A percentile compares a stretch with the other conserved stretches of the same genome.
phyloP scores from a whole-genome alignment of 148 eudicot species.

The Diospyros kaki region DNA sequence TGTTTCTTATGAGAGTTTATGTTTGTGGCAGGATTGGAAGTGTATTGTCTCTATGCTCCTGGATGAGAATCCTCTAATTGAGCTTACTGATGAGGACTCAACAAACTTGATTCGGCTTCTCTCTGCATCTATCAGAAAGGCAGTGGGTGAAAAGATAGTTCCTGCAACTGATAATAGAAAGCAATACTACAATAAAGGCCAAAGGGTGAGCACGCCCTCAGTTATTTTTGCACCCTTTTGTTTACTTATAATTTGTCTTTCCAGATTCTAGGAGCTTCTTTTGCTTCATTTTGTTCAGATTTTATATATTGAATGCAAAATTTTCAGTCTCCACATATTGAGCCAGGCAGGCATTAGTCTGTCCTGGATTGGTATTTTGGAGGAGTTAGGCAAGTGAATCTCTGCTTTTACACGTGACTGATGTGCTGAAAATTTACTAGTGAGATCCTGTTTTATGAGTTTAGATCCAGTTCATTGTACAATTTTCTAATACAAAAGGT shows the following conservation, averaged over 20 bases:
- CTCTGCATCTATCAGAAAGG: conserved; percentile 78
- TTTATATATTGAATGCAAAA: neutral
- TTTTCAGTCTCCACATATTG: neutral
- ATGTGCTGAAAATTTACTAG: neutral
- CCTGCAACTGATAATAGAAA: conserved; percentile 91
- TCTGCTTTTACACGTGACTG: neutral
- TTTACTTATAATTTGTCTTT: conserved; percentile 5
- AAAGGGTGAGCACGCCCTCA: conserved; percentile 49
- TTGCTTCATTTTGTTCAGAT: neutral
- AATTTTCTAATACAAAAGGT: neutral
- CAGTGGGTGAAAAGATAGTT: conserved; percentile 89
- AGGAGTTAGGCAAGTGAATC: neutral
- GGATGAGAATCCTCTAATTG: conserved; percentile 69
- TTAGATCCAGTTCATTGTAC: neutral
- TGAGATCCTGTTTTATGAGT: neutral
- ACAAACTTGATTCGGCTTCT: conserved; percentile 91
- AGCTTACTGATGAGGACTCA: conserved; percentile 80
- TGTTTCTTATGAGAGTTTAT: neutral
- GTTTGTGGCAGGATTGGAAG: conserved; percentile 78
- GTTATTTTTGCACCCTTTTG: neutral
- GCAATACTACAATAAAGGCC: conserved; percentile 71
- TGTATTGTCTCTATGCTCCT: conserved; percentile 72
- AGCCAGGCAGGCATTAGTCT: neutral
- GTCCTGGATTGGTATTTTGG: neutral
- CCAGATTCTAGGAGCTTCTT: neutral